phyloP scores from a whole-genome alignment of 169 alveolate genomes.

The Eimeria praecox region DNA sequence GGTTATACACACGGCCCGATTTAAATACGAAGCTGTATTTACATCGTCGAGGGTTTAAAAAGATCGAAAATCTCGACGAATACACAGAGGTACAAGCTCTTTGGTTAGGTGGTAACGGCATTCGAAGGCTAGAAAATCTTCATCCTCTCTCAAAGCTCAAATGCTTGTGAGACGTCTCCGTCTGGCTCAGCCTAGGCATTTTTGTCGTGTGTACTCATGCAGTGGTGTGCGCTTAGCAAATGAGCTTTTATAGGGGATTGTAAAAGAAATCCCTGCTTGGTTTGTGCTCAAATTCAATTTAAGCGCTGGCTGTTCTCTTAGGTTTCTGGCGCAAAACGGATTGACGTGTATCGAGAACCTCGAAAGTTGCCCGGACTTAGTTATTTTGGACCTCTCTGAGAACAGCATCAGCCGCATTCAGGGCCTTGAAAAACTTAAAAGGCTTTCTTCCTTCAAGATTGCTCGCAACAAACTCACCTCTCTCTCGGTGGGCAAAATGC shows the following conservation, averaged over 20 bases:
- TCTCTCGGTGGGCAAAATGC: constrained; percentile 77
- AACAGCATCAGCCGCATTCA: constrained; percentile 89
- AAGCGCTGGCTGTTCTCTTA: background rate
- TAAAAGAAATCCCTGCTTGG: background rate
- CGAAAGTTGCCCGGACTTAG: constrained; percentile 89
- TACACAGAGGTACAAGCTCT: constrained; percentile 94
- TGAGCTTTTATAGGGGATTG: background rate
- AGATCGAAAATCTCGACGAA: constrained; percentile 92
- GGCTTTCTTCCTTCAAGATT: constrained; percentile 72
- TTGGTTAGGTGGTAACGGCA: constrained; percentile 96
- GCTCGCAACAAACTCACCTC: constrained; percentile 87
- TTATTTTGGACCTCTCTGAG: constrained; percentile 93
- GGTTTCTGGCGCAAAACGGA: constrained; percentile 93
- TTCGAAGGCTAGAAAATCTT: constrained; percentile 91
- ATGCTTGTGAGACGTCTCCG: constrained; percentile 87
- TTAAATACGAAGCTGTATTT: constrained; percentile 95
- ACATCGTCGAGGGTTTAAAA: constrained; percentile 94
- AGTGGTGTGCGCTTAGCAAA: background rate
- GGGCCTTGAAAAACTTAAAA: constrained; percentile 80
- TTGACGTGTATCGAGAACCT: constrained; percentile 93
- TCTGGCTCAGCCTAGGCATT: background rate
- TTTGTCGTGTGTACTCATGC: background rate
- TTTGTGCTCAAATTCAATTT: background rate
- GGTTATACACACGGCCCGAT: constrained; percentile 92
- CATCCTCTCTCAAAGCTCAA: constrained; percentile 90